These are phyloP conservation scores for Penicillium nucicola DNA, from an alignment of 495 filamentous ascomycete genomes.

Conservation along the genomic window DNA sequence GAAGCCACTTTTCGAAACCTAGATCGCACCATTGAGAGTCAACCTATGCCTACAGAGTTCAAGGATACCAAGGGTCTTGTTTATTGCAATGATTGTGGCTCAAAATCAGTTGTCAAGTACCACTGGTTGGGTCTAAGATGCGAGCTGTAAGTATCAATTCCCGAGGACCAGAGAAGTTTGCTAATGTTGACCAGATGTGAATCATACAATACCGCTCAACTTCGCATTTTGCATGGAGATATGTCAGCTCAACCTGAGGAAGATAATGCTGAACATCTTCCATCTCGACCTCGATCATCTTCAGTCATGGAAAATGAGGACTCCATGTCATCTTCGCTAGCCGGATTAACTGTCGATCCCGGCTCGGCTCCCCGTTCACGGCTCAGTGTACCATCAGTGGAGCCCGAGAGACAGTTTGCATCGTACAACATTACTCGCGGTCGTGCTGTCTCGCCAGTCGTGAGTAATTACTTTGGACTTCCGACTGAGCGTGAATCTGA, in stretches of 20 bases:
- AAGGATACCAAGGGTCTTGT: conserved; percentile 75
- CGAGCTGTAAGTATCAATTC: conserved; percentile 60
- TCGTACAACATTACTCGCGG: conserved; percentile 40
- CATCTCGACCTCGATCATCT: conserved; percentile 27
- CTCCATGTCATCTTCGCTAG: conserved; percentile 19
- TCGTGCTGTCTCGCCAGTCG: conserved; percentile 36
- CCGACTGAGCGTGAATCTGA: conserved; percentile 33
- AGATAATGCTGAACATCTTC: conserved; percentile 10
- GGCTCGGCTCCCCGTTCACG: conserved; percentile 28
- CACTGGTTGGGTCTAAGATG: conserved; percentile 97
- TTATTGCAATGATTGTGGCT: conserved; percentile 91
- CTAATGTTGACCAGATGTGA: conserved; percentile 52
- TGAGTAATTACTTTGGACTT: conserved; percentile 48
- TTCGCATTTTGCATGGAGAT: conserved; percentile 55
- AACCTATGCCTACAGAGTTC: conserved; percentile 90
- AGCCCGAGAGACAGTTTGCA: conserved; percentile 25
- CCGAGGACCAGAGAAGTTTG: background rate
- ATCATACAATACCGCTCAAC: conserved; percentile 80
- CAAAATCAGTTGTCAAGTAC: conserved; percentile 78
- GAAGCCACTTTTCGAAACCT: conserved; percentile 89
- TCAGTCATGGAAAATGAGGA: conserved; percentile 26
- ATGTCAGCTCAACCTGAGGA: conserved; percentile 25
- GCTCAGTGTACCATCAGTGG: conserved; percentile 25
- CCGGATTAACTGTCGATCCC: conserved; percentile 30
- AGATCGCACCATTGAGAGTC: conserved; percentile 76